These are phyloP conservation scores for Gossypium longicalyx DNA, from an alignment of 345 rosid species.

Conservation along the genomic window DNA sequence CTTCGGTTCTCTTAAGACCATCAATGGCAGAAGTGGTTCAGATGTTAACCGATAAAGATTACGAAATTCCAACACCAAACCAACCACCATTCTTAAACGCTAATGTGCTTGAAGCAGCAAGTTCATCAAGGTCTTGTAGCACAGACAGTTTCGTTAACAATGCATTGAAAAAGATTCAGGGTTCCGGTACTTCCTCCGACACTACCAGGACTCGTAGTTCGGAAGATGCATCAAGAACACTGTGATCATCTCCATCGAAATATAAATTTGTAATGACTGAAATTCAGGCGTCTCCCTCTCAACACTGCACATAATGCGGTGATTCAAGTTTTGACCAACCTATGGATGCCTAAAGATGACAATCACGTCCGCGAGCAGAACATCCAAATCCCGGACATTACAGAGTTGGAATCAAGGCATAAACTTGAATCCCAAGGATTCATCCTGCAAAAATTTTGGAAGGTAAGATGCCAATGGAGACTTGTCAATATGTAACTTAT, in stretches of 20 bases:
- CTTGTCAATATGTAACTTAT: not conserved
- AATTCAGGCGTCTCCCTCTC: not conserved
- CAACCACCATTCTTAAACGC: constrained; percentile 53
- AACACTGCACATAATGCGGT: not conserved
- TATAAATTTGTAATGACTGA: not conserved
- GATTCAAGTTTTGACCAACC: not conserved
- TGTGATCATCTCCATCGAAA: not conserved
- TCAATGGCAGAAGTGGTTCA: constrained; percentile 40
- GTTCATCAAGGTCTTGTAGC: constrained; percentile 21
- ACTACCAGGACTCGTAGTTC: constrained; percentile 29
- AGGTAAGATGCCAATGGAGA: not conserved
- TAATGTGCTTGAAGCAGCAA: constrained; percentile 13
- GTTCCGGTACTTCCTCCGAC: constrained; percentile 27
- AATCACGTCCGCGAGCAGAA: no score
- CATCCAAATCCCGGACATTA: not conserved
- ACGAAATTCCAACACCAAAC: constrained; percentile 31
- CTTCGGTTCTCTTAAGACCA: constrained; percentile 39
- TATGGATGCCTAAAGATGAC: not conserved
- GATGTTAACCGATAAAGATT: constrained; percentile 28
- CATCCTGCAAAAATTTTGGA: not conserved
- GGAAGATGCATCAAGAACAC: constrained; percentile 22
- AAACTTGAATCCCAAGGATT: not conserved
- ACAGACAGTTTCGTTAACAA: constrained; percentile 28
- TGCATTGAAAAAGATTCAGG: constrained; percentile 20
- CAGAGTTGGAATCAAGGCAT: not conserved